Evolutionary conservation across 1,284 basidiomycete species (phyloP).

Genomic region (Cutaneotrichosporon sp.): DNA sequence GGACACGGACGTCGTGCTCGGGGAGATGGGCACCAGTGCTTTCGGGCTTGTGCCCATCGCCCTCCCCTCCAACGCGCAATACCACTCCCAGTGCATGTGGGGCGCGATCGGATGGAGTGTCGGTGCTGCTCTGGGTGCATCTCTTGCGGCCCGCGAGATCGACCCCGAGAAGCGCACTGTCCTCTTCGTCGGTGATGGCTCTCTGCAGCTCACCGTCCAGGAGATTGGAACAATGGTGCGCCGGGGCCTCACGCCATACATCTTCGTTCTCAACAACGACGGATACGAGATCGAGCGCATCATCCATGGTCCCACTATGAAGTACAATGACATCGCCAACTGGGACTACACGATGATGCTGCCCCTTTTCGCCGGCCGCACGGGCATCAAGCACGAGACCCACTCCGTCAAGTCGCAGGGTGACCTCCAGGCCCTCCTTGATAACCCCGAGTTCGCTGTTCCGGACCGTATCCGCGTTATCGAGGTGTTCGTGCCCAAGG

Average conservation of each 20-base stretch:
- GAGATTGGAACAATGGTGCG: constrained; percentile 53
- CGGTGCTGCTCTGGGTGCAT: constrained; percentile 52
- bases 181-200: constrained; percentile 69
- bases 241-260: constrained; percentile 47
- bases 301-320: constrained; percentile 47
- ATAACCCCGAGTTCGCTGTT: constrained; percentile 39
- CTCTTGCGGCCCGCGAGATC: constrained; percentile 66
- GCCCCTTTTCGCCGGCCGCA: constrained; percentile 42
- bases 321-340: constrained; percentile 50
- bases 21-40: constrained; percentile 64
- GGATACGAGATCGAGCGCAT: constrained; percentile 84
- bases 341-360: constrained; percentile 49
- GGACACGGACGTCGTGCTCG: constrained; percentile 56
- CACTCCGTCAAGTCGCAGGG: constrained; percentile 40
- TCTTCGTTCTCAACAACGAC: constrained; percentile 73
- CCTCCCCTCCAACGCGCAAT: constrained; percentile 54
- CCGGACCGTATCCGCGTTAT: constrained; percentile 45
- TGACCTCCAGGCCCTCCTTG: constrained; percentile 56
- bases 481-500: constrained; percentile 46
- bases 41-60: constrained; percentile 74
- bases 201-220: constrained; percentile 52
- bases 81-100: constrained; percentile 60
- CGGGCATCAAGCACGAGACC: constrained; percentile 25
- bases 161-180: constrained; percentile 61
- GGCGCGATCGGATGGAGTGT: constrained; percentile 50